These are phyloP conservation scores for Apocynum venetum DNA, from an alignment of 257 asterid genomes.

Conservation along the genomic window DNA sequence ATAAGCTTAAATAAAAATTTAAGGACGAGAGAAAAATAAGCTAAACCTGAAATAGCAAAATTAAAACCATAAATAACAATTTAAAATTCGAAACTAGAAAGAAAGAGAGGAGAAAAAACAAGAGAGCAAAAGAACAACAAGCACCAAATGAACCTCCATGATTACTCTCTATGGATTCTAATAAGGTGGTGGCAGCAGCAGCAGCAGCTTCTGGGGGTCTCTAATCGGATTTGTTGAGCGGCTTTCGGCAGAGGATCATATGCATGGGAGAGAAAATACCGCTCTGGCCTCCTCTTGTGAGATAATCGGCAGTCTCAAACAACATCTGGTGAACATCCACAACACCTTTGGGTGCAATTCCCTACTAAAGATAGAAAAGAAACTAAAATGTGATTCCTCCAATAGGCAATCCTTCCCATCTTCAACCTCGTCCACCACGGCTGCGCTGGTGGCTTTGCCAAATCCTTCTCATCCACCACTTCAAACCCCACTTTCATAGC, in stretches of 20 bases:
- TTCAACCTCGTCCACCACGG: constrained; percentile 88
- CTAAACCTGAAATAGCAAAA: constrained; percentile 10
- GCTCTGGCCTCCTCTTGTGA: constrained; percentile 58
- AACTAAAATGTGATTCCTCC: constrained; percentile 75
- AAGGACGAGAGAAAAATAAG: background rate
- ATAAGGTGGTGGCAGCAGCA: constrained; percentile 9
- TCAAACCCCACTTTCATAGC: constrained; percentile 41
- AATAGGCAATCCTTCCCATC: constrained; percentile 74
- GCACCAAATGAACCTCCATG: constrained; percentile 24
- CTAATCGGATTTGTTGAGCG: constrained; percentile 15
- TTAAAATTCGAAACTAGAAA: background rate
- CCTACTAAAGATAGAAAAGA: constrained; percentile 55
- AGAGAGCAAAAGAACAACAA: constrained; percentile 8
- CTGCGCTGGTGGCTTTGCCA: constrained; percentile 61
- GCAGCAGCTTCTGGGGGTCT: background rate
- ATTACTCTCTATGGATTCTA: constrained; percentile 23
- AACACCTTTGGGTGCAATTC: constrained; percentile 63
- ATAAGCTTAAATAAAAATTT: background rate
- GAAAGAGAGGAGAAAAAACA: background rate
- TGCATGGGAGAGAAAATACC: constrained; percentile 74
- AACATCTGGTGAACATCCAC: constrained; percentile 44
- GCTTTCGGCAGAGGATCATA: constrained; percentile 75
- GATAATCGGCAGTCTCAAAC: constrained; percentile 59
- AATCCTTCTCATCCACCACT: constrained; percentile 58
- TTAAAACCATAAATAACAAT: constrained; percentile 12